These are phyloP conservation scores for Paramecium tetraurelia DNA, from an alignment of 73 alveolate genomes.

Conservation along the genomic window DNA sequence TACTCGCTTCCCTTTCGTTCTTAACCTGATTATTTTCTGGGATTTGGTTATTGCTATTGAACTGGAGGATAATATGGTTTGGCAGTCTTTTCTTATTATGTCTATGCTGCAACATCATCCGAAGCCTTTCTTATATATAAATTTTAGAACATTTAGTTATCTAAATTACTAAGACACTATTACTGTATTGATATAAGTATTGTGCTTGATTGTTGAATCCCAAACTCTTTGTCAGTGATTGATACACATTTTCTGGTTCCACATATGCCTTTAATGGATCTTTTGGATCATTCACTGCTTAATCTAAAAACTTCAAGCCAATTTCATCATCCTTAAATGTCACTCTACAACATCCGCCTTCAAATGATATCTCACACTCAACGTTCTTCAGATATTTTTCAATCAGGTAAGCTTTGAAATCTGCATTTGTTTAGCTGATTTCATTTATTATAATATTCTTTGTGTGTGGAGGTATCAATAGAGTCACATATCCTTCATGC, in stretches of 20 bases:
- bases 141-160: conserved; percentile 29
- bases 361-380: conserved; percentile 13
- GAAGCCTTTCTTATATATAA: conserved; percentile 39
- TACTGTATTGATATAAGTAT: neutral
- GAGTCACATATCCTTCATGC: conserved; percentile 10
- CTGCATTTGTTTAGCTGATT: conserved; percentile 10
- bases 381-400: neutral
- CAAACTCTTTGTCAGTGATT: neutral
- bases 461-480: conserved; percentile 35
- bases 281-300: conserved; percentile 31
- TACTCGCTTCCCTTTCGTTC: neutral
- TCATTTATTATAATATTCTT: conserved; percentile 18
- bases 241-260: conserved; percentile 20
- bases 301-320: conserved; percentile 33
- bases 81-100: neutral
- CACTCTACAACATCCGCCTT: conserved; percentile 52
- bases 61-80: conserved; percentile 49
- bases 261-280: conserved; percentile 49
- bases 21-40: conserved; percentile 10
- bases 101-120: neutral
- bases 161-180: neutral
- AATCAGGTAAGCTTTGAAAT: neutral
- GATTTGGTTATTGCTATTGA: neutral
- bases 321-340: conserved; percentile 39
- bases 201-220: neutral